Conservation (phyloP, 2,329 filamentous ascomycete genomes). For the Hymenoscyphus salicellus region DNA sequence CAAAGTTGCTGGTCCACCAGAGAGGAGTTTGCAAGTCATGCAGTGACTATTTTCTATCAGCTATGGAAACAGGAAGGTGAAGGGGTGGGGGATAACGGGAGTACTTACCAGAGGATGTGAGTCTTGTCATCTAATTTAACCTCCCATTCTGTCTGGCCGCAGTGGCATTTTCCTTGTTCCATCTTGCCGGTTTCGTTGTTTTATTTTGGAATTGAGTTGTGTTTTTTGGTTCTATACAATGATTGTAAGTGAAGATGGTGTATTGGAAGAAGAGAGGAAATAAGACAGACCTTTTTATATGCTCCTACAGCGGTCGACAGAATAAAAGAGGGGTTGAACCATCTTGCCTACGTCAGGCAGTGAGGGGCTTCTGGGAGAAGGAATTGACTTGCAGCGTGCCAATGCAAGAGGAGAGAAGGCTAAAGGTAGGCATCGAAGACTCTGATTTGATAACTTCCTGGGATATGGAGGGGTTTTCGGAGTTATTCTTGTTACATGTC, state of each 20-base stretch:
- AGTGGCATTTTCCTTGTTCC: conserved; percentile 50
- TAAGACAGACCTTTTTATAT: not conserved
- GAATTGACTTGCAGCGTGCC: not conserved
- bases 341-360: not conserved
- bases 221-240: not conserved
- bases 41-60: conserved; percentile 45
- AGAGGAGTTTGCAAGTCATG: conserved; percentile 62
- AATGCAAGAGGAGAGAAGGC: not conserved
- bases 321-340: not conserved
- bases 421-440: not conserved
- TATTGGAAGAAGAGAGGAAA: not conserved
- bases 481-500: not conserved
- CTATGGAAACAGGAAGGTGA: not conserved
- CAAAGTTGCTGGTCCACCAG: conserved; percentile 62
- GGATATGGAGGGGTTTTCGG: not conserved
- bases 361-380: not conserved
- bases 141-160: conserved; percentile 51
- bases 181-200: conserved; percentile 9
- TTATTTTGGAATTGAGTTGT: not conserved
- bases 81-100: not conserved
- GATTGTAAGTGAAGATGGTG: not conserved
- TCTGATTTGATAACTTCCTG: not conserved
- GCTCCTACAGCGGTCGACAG: not conserved
- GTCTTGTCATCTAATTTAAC: conserved; percentile 47
- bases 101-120: conserved; percentile 39